Evolutionary conservation across 176 grass and related monocot species (phyloP).

Genomic region (Urochloa ruziziensis): DNA sequence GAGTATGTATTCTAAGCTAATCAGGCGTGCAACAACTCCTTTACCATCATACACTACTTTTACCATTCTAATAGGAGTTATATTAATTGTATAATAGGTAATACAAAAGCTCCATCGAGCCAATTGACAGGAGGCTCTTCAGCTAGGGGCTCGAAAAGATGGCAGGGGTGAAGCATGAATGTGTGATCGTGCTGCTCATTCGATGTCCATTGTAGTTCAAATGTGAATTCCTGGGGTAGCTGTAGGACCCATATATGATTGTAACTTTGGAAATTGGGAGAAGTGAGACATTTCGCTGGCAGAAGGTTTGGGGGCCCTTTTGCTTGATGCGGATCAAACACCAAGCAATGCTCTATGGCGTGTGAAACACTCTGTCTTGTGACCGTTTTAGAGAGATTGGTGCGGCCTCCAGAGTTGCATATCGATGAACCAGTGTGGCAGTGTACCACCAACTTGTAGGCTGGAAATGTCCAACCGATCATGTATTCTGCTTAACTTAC

Average conservation of each 20-base stretch:
- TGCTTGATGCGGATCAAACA: background rate
- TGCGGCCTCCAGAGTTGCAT: background rate
- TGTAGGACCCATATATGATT: slow-evolving; percentile 3
- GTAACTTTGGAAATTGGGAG: background rate
- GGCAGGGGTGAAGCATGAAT: slow-evolving; percentile 39
- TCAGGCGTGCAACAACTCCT: slow-evolving; percentile 37
- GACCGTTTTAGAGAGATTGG: background rate
- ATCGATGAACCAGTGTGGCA: background rate
- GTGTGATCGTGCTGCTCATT: background rate
- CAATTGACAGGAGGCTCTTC: slow-evolving; percentile 37
- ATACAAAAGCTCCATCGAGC: slow-evolving; percentile 17
- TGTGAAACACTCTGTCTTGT: background rate
- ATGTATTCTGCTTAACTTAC: background rate
- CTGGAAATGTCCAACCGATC: no score
- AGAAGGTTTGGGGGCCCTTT: background rate
- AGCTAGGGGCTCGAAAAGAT: slow-evolving; percentile 41
- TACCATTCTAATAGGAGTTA: slow-evolving; percentile 21
- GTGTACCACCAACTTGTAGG: background rate
- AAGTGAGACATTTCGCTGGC: background rate
- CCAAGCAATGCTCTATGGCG: background rate
- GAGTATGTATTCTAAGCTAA: slow-evolving; percentile 39
- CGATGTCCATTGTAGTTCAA: background rate
- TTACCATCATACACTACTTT: background rate
- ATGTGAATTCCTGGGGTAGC: slow-evolving; percentile 17
- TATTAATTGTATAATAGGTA: slow-evolving; percentile 40